These are phyloP conservation scores for Populus pruinosa DNA, from an alignment of 345 rosid species.

Conservation along the genomic window DNA sequence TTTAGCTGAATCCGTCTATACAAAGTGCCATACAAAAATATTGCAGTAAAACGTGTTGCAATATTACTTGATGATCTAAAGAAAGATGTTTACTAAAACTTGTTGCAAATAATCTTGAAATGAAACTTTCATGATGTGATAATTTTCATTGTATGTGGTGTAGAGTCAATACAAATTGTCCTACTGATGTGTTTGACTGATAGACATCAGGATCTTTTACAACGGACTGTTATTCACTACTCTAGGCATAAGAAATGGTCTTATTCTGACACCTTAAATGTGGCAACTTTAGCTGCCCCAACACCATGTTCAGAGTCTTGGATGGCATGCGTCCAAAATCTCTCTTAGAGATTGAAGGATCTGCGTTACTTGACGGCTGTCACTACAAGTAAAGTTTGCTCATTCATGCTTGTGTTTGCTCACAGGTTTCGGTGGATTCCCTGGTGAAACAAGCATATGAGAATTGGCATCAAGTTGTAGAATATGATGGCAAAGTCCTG, in stretches of 20 bases:
- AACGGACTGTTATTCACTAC: neutral
- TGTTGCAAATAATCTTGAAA: neutral
- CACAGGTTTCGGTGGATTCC: slow-evolving; percentile 75
- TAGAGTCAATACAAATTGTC: neutral
- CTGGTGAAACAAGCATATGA: slow-evolving; percentile 83
- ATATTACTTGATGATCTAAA: neutral
- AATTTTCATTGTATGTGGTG: neutral
- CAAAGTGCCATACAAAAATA: neutral
- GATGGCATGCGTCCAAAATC: neutral
- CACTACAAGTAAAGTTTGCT: neutral
- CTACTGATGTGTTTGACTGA: neutral
- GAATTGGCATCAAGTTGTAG: slow-evolving; percentile 81
- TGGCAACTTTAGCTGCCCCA: neutral
- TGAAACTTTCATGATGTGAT: neutral
- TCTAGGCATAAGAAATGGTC: neutral
- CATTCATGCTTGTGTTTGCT: slow-evolving; percentile 15
- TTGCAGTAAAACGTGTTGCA: neutral
- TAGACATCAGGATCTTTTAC: neutral
- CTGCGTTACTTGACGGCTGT: neutral
- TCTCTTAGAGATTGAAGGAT: neutral
- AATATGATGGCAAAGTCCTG: slow-evolving; percentile 73
- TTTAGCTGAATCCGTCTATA: neutral
- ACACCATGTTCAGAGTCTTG: neutral
- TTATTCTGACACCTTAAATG: neutral
- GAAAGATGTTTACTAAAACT: neutral